Base-by-base conservation (phyloP, 2,329 filamentous ascomycete species). In the Davidsoniella australis region DNA sequence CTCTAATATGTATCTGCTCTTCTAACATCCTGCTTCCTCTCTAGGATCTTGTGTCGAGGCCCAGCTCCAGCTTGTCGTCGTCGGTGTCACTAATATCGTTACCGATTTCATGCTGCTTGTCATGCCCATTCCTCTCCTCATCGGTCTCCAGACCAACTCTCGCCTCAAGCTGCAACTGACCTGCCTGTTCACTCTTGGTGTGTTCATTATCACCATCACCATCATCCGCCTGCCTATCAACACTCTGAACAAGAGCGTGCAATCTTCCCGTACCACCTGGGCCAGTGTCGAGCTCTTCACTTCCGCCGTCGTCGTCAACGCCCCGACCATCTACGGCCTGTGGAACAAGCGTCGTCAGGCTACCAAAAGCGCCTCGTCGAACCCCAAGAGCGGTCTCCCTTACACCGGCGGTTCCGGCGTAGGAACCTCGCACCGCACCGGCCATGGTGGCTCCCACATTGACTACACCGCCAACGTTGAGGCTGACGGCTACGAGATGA, bases 151-250 rank as follows among this genome's bases (percentile, higher is more conserved):
- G 45, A 57, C 58, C 0, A 54, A 58, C 2, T 56, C 56, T 56
- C 48, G 55, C 41, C 59, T 59, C 9, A 65, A 66, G 43, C 12
- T 59, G 1, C 59, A 62, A 9, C 55, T 67, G 0, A 54, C 57
- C n/a, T 44, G 47, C 0, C 58, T 67, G 0, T 67, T 65, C 47
- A 61, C 59, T 2, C 57, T 67, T 14, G 64, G 64, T 14, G 56
- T 63, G 14, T 63, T 67, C 43, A 64, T 66, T 50, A 64, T 67
- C 42, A 55, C 59, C 20, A 60, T 66, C 20, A 66, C 64, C 1
- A 55, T 64, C n/a, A 58, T 65, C 17, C 60, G 64, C 5, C 57
- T 67, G 1, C 63, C 61, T 1, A 63, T 66, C 47, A 66, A 64
- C 47, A 52, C 58, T n/a, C 53, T 55, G 16, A 58, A 63, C 29